Base-by-base conservation (phyloP, 2,329 filamentous ascomycete species). In the Colletotrichum liriopes region DNA sequence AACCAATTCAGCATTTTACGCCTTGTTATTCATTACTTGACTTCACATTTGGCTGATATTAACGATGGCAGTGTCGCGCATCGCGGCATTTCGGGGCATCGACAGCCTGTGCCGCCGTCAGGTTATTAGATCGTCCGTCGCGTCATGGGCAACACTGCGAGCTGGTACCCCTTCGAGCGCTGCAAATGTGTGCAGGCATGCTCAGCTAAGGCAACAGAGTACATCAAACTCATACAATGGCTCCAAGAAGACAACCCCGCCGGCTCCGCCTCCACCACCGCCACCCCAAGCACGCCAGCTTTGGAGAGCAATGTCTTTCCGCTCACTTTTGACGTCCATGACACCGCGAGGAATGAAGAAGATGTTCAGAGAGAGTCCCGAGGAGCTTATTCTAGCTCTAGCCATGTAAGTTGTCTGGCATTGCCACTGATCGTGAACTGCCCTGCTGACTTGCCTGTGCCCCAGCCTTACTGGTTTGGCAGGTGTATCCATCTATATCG, bases 361-460 rank as follows among this genome's bases (percentile, higher is more conserved):
- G 2, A 76, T 86, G 3, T 86, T 81, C 71, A 80, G 79, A 6
- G 79, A 84, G 67, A 86, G 82, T 71, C 85, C 85, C 2, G 83
- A 83, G 41, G 85, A 86, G 75, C 79, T 85, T 12, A 77, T 85
- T 0, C 64, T 85, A 29, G 84, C 83, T 1, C 73, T 86, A n/a
- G 67, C 80, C 14, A 76, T 85, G 85, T 86, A 80, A 54, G 83
- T 72, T 43, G 18, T 35, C 47, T 23, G 29, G 5, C 9, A 47
- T 32, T 43, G 45, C 23, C 23, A 6, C 35, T 18, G 35, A 37
- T 47, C 32, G 11, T 29, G n/a, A 29, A 41, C 3, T 37, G 8
- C 43, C 32, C 43, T 49, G 67, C 67, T 83, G 61, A 82, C 73
- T 20, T 18, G 8, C 23, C 32, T 35, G 56, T 35, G 18, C n/a